These are phyloP conservation scores for Colletotrichum lentis DNA, from an alignment of 2,329 filamentous ascomycete genomes.

Conservation along the genomic window DNA sequence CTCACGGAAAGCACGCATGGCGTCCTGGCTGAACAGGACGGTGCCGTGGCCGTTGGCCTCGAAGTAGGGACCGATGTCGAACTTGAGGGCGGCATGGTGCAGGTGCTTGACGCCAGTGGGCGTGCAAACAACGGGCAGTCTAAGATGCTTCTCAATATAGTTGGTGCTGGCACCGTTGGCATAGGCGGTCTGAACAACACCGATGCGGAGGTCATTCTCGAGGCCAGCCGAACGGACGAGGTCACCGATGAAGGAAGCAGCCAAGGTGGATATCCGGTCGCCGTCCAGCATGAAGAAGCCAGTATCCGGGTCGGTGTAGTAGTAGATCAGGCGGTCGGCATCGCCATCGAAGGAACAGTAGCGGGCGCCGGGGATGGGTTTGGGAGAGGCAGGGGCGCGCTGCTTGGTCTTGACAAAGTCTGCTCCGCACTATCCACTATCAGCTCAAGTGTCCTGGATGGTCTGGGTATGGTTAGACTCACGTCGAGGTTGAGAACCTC, in stretches of 20 bases:
- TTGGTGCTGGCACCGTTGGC: constrained; percentile 94
- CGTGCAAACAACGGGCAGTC: constrained; percentile 90
- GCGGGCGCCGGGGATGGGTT: constrained; percentile 77
- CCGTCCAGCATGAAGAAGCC: constrained; percentile 94
- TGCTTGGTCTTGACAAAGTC: constrained; percentile 98
- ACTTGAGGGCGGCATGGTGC: constrained; percentile 94
- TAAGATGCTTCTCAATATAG: constrained; percentile 87
- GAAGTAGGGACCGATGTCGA: constrained; percentile 97
- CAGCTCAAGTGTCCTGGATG: not conserved
- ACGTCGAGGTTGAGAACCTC: constrained; percentile 90
- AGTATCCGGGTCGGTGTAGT: constrained; percentile 83
- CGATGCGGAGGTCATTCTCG: constrained; percentile 82
- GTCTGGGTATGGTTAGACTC: constrained; percentile 46
- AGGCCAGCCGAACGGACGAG: constrained; percentile 83
- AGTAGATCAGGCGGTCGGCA: constrained; percentile 94
- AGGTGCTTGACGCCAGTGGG: constrained; percentile 97
- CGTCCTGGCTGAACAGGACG: constrained; percentile 88
- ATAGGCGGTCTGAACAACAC: constrained; percentile 96
- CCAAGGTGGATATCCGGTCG: constrained; percentile 94
- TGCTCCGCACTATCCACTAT: constrained; percentile 76
- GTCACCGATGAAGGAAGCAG: constrained; percentile 91
- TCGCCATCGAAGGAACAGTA: constrained; percentile 95
- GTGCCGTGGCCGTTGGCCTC: constrained; percentile 99
- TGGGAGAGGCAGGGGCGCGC: constrained; percentile 83
- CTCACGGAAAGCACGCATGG: constrained; percentile 78